These are phyloP conservation scores for Priceomyces medius DNA, from an alignment of 805 yeast genomes.

Conservation along the genomic window DNA sequence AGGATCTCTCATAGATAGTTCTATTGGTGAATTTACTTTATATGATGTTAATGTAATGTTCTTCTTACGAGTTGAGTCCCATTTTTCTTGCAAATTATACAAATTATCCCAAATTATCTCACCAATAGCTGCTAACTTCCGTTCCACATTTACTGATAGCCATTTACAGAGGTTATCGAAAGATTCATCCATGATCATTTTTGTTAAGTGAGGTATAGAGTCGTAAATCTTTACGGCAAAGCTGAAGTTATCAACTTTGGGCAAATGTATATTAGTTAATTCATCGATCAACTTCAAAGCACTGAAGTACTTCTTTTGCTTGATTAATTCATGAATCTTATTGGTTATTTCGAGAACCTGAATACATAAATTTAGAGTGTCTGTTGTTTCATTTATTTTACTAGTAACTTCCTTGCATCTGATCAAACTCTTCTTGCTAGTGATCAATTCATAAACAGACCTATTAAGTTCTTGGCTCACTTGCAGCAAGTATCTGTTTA, in stretches of 20 bases:
- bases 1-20: slow-evolving; percentile 67
- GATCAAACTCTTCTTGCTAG: slow-evolving; percentile 57
- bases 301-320: slow-evolving; percentile 72
- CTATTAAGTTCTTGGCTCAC: slow-evolving; percentile 59
- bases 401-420: slow-evolving; percentile 60
- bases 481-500: slow-evolving; percentile 53
- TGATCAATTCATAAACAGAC: slow-evolving; percentile 65
- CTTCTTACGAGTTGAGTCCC: slow-evolving; percentile 51
- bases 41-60: slow-evolving; percentile 47
- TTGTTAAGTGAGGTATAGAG: slow-evolving; percentile 73
- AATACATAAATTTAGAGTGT: slow-evolving; percentile 67
- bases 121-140: slow-evolving; percentile 60
- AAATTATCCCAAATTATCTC: slow-evolving; percentile 54
- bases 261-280: slow-evolving; percentile 64
- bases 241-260: slow-evolving; percentile 69
- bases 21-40: slow-evolving; percentile 84
- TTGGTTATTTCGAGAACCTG: slow-evolving; percentile 85
- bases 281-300: slow-evolving; percentile 83
- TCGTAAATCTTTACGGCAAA: slow-evolving; percentile 71
- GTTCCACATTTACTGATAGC: slow-evolving; percentile 59
- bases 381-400: slow-evolving; percentile 70
- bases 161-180: slow-evolving; percentile 64
- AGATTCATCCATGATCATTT: slow-evolving; percentile 72
- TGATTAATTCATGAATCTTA: slow-evolving; percentile 77
- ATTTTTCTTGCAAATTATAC: slow-evolving; percentile 53